Percentiles rank a stretch among this genome's conserved stretches.
These are phyloP conservation scores for Nannizzia gypsea DNA, from an alignment of 2,329 filamentous ascomycete genomes.

Conservation along the genomic window DNA sequence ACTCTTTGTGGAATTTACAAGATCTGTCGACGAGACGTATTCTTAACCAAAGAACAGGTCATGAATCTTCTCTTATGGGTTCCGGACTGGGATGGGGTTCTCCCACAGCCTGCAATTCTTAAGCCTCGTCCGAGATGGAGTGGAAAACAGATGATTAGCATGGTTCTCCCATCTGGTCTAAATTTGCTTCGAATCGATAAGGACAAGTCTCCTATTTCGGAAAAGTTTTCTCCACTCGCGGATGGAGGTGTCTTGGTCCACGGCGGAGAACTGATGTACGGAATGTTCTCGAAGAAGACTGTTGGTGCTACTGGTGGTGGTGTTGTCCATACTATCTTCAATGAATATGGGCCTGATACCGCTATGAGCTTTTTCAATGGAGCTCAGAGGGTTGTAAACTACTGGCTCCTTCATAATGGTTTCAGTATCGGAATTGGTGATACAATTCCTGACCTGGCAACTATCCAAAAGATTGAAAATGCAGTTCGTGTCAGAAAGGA, in stretches of 20 bases:
- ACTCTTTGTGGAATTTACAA: constrained; percentile 95
- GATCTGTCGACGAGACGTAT: constrained; percentile 82
- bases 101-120: constrained; percentile 84
- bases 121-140: constrained; percentile 93
- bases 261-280: constrained; percentile 79
- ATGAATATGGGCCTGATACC: constrained; percentile 74
- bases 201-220: constrained; percentile 44
- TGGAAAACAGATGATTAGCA: constrained; percentile 91
- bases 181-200: constrained; percentile 59
- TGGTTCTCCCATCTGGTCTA: constrained; percentile 78
- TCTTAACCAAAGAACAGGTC: constrained; percentile 77
- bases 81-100: constrained; percentile 90
- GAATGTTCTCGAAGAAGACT: constrained; percentile 83
- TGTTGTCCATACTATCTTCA: constrained; percentile 92
- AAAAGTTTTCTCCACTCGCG: constrained; percentile 49
- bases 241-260: constrained; percentile 76
- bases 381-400: constrained; percentile 85
- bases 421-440: constrained; percentile 98
- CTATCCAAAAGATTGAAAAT: constrained; percentile 71
- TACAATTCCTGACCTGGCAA: constrained; percentile 79
- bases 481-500: constrained; percentile 72
- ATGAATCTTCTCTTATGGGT: constrained; percentile 99
- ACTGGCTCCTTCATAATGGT: constrained; percentile 92
- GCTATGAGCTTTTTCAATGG: constrained; percentile 95
- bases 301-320: constrained; percentile 82